A percentile compares a stretch with the other conserved stretches of the same genome.
Conservation (phyloP, 208 protist species). For the Entamoeba invadens region DNA sequence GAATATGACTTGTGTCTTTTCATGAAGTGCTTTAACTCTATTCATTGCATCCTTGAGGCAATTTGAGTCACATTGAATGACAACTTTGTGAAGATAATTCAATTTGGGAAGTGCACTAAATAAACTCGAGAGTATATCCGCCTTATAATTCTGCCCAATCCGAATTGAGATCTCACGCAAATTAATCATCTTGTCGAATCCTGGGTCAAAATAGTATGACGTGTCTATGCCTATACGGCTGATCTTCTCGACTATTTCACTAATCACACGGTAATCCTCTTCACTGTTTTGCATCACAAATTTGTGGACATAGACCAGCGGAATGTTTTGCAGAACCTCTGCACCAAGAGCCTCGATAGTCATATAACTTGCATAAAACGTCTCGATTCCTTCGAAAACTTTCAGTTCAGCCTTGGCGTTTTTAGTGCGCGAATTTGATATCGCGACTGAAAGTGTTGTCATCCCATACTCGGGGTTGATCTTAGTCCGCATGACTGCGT, state of each 20-base stretch:
- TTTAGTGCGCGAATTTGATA: not conserved
- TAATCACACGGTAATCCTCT: not conserved
- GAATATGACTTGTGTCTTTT: not conserved
- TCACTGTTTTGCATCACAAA: not conserved
- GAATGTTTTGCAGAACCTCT: not conserved
- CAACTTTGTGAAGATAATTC: not conserved
- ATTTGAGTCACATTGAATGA: not conserved
- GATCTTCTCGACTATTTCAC: not conserved
- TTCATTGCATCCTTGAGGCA: not conserved
- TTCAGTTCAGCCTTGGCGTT: not conserved
- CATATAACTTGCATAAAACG: not conserved
- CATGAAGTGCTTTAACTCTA: not conserved
- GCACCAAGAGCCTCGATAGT: not conserved
- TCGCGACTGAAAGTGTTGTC: not conserved
- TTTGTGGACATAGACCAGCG: not conserved
- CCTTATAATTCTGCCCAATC: not conserved
- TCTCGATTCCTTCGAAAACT: not conserved
- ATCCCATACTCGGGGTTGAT: not conserved
- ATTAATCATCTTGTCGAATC: not conserved
- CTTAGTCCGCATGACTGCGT: not conserved
- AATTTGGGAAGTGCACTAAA: not conserved
- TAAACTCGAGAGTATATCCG: not conserved
- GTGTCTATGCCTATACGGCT: not conserved
- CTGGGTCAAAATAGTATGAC: not conserved
- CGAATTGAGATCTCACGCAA: not conserved